phyloP scores from a whole-genome alignment of 2,329 filamentous ascomycete genomes.

The Aspergillaceae sp. region DNA sequence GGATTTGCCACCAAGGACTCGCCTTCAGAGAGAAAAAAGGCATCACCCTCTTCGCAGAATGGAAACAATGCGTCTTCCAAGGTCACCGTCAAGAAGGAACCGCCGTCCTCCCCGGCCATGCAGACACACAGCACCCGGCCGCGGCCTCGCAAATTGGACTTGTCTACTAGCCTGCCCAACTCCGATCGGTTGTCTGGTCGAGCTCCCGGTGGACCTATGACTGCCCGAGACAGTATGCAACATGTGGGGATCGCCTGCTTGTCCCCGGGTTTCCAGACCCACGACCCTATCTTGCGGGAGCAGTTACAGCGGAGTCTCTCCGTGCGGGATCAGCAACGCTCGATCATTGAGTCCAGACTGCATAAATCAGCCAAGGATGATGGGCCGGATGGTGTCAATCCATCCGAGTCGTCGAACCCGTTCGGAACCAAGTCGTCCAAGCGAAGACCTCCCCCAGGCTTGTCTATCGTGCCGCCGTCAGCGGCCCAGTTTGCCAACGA shows the following conservation, averaged over 20 bases:
- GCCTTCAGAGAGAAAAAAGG: conserved; percentile 29
- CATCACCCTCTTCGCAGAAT: conserved; percentile 37
- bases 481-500: conserved; percentile 89
- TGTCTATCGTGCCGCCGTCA: conserved; percentile 91
- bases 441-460: conserved; percentile 65
- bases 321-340: conserved; percentile 85
- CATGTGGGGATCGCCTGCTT: conserved; percentile 90
- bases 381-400: conserved; percentile 51
- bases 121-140: conserved; percentile 49
- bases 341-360: conserved; percentile 84
- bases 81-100: conserved; percentile 95
- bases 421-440: conserved; percentile 37
- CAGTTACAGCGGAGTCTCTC: conserved; percentile 90
- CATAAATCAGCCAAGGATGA: conserved; percentile 82
- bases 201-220: conserved; percentile 60
- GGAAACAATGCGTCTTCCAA: conserved; percentile 53
- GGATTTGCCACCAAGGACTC: conserved; percentile 23
- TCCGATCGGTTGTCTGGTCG: conserved; percentile 52
- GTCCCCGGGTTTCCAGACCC: conserved; percentile 90
- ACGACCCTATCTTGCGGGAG: conserved; percentile 93
- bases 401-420: conserved; percentile 38
- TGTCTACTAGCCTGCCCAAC: conserved; percentile 36
- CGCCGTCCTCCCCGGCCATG: conserved; percentile 69
- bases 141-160: conserved; percentile 38
- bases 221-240: conserved; percentile 75